A percentile compares a stretch with the other conserved stretches of the same genome.
Evolutionary conservation across 257 asterid species (phyloP).

Genomic region (Eustoma russellianum): DNA sequence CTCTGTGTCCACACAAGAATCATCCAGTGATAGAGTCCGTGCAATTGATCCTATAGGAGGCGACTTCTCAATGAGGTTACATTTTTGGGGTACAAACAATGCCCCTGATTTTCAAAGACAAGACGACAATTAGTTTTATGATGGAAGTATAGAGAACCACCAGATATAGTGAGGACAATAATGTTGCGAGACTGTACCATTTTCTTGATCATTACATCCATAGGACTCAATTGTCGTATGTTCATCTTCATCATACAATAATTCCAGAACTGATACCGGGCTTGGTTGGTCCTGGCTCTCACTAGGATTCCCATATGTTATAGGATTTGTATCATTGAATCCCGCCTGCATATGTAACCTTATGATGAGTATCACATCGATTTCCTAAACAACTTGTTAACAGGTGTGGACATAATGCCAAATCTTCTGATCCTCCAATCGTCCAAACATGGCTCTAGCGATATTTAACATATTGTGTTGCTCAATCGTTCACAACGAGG

Average conservation of each 20-base stretch:
- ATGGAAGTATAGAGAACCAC: neutral
- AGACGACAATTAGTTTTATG: neutral
- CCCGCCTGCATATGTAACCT: constrained; percentile 31
- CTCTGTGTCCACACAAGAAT: constrained; percentile 52
- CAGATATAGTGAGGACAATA: neutral
- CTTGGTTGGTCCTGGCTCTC: constrained; percentile 90
- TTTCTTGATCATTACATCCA: constrained; percentile 31
- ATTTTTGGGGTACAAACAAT: constrained; percentile 30
- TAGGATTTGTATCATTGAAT: constrained; percentile 21
- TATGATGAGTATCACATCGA: too few species aligned
- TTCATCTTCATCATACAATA: constrained; percentile 57
- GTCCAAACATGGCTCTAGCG: too few species aligned
- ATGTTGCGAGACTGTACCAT: constrained; percentile 30
- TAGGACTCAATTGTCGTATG: constrained; percentile 27
- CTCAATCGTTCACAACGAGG: too few species aligned
- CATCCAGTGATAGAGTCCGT: constrained; percentile 64
- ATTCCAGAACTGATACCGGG: constrained; percentile 77
- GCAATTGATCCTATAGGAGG: constrained; percentile 97
- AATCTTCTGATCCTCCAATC: too few species aligned
- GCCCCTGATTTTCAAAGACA: constrained; percentile 34
- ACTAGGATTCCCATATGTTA: constrained; percentile 29
- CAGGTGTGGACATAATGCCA: too few species aligned
- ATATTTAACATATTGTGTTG: too few species aligned
- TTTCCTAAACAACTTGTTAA: too few species aligned
- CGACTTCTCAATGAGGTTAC: constrained; percentile 81